Evolutionary conservation across 805 yeast genomes (phyloP), one percentile per base, ranked within the genome.

Genomic region (Kockiozyma suomiensis): DNA sequence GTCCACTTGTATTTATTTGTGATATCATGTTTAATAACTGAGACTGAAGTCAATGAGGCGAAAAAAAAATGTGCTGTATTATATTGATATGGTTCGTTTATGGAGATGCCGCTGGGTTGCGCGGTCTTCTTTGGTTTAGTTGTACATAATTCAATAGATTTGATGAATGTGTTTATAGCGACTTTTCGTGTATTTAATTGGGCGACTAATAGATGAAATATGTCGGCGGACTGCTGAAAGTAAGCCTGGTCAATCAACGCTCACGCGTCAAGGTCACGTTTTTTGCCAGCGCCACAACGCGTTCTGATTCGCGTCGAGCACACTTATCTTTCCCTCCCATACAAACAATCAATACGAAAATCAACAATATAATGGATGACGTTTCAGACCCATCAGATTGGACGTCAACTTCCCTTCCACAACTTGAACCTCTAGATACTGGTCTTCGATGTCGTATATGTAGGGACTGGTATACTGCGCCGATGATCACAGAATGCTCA

Each of bases 401-500:
- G 86, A 57, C 71, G 3, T 51, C 61, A 1, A 82, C 91, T 0
- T 66, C 69, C 17, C 69, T 86, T 5, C 91, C 96, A 2, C 74
- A 72, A 17, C 71, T 90, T 2, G 67, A 78, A 1, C 85, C 81
- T 52, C 74, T 92, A 1, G 97, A 92, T 64, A 78, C 90, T 1
- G 76, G 86, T 26, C 76, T 90, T 52, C 71, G 96, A 69, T 92
- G 98, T 70, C 91, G 87, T 67, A 87, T 92, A 8, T 92, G 98
- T 73, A 89, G 91, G 68, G 97, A 90, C 61, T 83, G 87, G 64
- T 77, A 88, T 56, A 80, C 75, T 33, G 88, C 92, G 0, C 97
- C 98, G 1, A 90, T 90, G 1, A 89, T 90, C 38, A 88, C 97
- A 0, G 81, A 86, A 1, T 92, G 98, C 76, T 86, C 88, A 38